phyloP scores from a whole-genome alignment of 352 stramenopile species.

The Phytopythium ostracodes region DNA sequence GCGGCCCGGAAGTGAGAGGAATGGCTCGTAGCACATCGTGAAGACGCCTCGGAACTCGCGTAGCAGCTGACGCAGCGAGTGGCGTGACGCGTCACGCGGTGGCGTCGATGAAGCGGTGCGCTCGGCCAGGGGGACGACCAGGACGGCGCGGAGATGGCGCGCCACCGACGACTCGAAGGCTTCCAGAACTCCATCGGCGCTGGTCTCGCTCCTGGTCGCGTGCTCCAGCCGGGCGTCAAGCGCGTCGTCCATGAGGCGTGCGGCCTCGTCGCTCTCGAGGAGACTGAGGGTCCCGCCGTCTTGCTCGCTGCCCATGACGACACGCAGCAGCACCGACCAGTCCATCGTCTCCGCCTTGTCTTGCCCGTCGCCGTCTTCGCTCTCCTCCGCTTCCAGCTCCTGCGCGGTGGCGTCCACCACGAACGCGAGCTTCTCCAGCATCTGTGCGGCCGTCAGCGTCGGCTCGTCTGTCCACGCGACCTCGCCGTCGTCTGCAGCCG shows the following conservation, averaged over 20 bases:
- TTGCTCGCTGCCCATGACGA: neutral
- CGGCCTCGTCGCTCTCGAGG: neutral
- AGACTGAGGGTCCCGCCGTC: neutral
- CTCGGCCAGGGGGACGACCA: neutral
- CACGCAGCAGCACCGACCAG: conserved; percentile 1
- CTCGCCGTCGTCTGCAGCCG: neutral
- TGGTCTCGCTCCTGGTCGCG: neutral
- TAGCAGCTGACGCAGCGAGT: conserved; percentile 47
- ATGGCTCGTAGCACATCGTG: conserved; percentile 31
- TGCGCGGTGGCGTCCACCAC: neutral
- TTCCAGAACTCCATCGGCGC: neutral
- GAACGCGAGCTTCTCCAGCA: conserved; percentile 9
- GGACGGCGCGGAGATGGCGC: neutral
- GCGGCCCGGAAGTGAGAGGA: conserved; percentile 16
- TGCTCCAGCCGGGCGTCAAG: conserved; percentile 1
- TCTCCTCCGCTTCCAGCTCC: neutral
- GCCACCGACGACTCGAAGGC: neutral
- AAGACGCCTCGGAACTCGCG: conserved; percentile 53
- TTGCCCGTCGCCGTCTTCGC: neutral
- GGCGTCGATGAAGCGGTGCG: neutral
- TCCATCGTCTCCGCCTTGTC: neutral
- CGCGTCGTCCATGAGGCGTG: conserved; percentile 1
- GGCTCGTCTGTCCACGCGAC: conserved; percentile 6
- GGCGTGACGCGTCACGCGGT: conserved; percentile 10
- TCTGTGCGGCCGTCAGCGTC: conserved; percentile 5